Conservation (phyloP, 495 filamentous ascomycete genomes). For the Bryoglossum gracile region DNA sequence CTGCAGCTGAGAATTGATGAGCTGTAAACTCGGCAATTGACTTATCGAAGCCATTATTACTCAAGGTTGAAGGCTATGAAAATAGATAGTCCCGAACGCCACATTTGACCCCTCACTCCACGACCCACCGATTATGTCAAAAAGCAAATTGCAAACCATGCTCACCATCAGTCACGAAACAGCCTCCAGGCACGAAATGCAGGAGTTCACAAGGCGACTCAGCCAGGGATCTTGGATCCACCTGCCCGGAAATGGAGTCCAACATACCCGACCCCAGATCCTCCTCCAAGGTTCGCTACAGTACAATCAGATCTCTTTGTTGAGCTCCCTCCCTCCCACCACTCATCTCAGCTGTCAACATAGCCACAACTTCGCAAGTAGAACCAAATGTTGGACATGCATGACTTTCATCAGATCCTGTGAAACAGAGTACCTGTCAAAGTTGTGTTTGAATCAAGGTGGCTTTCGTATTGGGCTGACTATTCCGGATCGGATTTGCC, state of each 20-base stretch:
- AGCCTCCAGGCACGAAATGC: neutral
- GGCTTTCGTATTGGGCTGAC: too few relatives aligned
- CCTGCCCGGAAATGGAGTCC: too few relatives aligned
- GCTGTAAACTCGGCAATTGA: neutral
- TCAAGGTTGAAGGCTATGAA: neutral
- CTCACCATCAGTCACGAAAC: neutral
- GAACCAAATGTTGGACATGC: neutral
- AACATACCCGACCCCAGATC: too few relatives aligned
- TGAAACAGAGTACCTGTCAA: neutral
- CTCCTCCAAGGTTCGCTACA: neutral
- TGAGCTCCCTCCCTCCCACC: too few relatives aligned
- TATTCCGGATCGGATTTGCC: too few relatives aligned
- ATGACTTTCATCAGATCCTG: neutral
- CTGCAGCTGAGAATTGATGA: neutral
- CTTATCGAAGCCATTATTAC: neutral
- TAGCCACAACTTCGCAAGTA: neutral
- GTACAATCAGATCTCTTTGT: neutral
- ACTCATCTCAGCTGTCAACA: too few relatives aligned
- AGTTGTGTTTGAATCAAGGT: too few relatives aligned
- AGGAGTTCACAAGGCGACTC: neutral
- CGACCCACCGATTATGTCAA: neutral
- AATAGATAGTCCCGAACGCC: neutral
- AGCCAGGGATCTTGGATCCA: too few relatives aligned
- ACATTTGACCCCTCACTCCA: neutral
- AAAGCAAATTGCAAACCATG: neutral